Conservation (phyloP, 176 grass and related monocot species). For the Aegilops longissima region DNA sequence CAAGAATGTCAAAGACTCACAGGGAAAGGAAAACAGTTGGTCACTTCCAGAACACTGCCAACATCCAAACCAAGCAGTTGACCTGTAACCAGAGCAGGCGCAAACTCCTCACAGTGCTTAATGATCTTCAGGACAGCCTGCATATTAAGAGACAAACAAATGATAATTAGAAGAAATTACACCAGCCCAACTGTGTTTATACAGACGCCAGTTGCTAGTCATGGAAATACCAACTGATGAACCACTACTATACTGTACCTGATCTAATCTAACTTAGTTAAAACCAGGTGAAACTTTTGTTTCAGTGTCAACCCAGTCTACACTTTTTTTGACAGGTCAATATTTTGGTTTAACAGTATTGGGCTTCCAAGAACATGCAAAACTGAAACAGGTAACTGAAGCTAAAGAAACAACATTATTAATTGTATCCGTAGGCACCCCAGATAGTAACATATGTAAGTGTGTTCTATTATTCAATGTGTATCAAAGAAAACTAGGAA, state of each 20-base stretch:
- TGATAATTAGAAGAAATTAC: conserved; percentile 6
- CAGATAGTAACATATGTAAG: neutral
- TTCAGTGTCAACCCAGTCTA: neutral
- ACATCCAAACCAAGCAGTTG: conserved; percentile 99
- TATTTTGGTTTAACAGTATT: neutral
- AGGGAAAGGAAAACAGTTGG: conserved; percentile 99
- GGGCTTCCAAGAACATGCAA: neutral
- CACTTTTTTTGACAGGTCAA: neutral
- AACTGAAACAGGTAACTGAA: neutral
- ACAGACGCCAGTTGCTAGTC: neutral
- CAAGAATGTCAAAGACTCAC: conserved; percentile 44
- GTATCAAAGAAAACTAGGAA: neutral
- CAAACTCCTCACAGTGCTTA: conserved; percentile 97
- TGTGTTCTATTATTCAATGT: neutral
- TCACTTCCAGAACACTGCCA: conserved; percentile 95
- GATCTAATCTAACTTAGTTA: conserved; percentile 5
- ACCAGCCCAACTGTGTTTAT: neutral
- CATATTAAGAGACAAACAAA: conserved; percentile 11
- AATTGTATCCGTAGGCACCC: neutral
- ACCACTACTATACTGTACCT: neutral
- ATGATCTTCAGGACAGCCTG: conserved; percentile 93
- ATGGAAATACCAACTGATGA: neutral
- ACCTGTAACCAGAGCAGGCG: conserved; percentile 87
- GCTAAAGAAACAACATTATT: neutral
- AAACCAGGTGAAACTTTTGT: neutral